Conservation (phyloP, 2,329 filamentous ascomycete species). For the Penicillium sclerotigenum region DNA sequence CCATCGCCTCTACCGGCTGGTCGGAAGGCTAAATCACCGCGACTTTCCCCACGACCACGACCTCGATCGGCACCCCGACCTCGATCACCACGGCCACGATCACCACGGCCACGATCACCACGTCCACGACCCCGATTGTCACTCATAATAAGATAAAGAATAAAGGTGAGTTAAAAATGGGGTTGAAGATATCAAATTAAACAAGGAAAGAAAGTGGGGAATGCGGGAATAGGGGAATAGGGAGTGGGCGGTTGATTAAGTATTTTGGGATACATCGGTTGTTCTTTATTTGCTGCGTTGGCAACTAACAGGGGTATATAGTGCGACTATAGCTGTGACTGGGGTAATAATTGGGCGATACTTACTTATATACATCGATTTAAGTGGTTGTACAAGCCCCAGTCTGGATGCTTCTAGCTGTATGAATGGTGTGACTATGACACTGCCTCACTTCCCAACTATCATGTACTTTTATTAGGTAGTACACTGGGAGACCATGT, state of each 20-base stretch:
- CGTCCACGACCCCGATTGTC: conserved; percentile 13
- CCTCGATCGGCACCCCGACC: conserved; percentile 28
- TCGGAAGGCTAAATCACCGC: conserved; percentile 22
- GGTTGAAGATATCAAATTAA: neutral
- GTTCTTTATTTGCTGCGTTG: neutral
- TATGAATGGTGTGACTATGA: neutral
- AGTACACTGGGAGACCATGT: too few species aligned
- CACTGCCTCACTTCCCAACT: too few species aligned
- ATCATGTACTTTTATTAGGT: too few species aligned
- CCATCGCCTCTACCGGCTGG: conserved; percentile 8
- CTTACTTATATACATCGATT: neutral
- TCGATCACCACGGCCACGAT: conserved; percentile 21
- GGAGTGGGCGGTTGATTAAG: neutral
- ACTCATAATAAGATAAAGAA: conserved; percentile 1
- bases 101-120: conserved; percentile 20
- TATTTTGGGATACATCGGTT: neutral
- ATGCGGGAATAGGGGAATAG: neutral
- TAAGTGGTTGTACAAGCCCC: neutral
- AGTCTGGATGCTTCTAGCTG: neutral
- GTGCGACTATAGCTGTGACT: neutral
- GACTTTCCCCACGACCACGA: conserved; percentile 18
- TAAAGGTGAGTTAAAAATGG: neutral
- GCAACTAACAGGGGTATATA: neutral
- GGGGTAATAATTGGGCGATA: neutral
- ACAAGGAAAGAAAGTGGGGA: neutral